A percentile compares a stretch with the other conserved stretches of the same genome.
Conservation (phyloP, 2,329 filamentous ascomycete species). For the Exophiala bonariae region DNA sequence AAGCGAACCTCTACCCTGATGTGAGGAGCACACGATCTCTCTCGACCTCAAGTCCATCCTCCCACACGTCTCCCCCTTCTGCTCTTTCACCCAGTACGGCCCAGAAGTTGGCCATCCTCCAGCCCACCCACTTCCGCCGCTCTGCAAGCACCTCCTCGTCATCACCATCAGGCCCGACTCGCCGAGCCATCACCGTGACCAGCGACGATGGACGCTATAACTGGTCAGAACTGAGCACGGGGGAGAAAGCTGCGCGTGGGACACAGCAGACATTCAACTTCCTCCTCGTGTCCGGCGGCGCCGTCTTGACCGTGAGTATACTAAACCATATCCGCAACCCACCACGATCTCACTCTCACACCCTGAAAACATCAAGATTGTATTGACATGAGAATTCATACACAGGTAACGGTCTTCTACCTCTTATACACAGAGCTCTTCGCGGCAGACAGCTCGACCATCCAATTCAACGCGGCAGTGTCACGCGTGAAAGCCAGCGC, state of each 20-base stretch:
- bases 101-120: too few relatives aligned
- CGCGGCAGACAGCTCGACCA: constrained; percentile 78
- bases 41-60: neutral
- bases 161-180: constrained; percentile 48
- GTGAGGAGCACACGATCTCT: neutral
- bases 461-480: constrained; percentile 84
- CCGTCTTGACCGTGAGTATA: constrained; percentile 70
- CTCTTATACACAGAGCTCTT: constrained; percentile 82
- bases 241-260: constrained; percentile 79
- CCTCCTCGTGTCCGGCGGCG: constrained; percentile 70
- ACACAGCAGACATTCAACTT: constrained; percentile 93
- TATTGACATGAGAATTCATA: neutral
- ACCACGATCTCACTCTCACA: neutral
- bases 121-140: too few relatives aligned
- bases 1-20: neutral
- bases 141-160: constrained; percentile 28
- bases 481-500: constrained; percentile 73
- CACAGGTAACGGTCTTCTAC: constrained; percentile 72
- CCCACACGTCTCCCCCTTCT: neutral
- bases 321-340: too few relatives aligned
- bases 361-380: neutral
- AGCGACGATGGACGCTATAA: constrained; percentile 81
- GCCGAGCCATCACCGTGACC: constrained; percentile 75
- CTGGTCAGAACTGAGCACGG: constrained; percentile 73
- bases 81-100: neutral